A percentile compares a stretch with the other conserved stretches of the same genome.
phyloP scores from a whole-genome alignment of 805 yeast species.

The Candida dendrica region DNA sequence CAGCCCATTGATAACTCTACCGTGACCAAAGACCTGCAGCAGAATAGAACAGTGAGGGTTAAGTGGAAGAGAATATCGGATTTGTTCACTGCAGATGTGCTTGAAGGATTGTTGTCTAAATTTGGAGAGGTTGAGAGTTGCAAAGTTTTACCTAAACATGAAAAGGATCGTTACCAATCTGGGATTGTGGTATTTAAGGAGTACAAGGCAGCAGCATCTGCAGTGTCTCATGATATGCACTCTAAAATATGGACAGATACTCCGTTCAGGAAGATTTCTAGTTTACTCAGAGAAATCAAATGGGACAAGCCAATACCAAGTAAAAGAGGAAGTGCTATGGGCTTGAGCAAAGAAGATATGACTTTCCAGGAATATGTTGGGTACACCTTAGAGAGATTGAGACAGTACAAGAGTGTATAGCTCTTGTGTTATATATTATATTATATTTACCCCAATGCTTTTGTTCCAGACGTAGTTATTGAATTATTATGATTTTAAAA shows the following conservation, averaged over 20 bases:
- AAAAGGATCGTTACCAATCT: constrained; percentile 9
- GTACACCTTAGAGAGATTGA: background rate
- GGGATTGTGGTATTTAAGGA: constrained; percentile 10
- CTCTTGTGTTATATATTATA: too few relatives aligned
- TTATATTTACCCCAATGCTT: too few relatives aligned
- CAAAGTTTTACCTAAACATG: constrained; percentile 7
- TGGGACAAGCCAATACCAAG: constrained; percentile 4
- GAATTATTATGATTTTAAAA: too few relatives aligned
- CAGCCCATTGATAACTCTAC: background rate
- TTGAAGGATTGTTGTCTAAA: constrained; percentile 15
- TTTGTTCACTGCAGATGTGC: constrained; percentile 13
- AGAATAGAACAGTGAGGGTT: constrained; percentile 10
- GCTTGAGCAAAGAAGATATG: constrained; percentile 5
- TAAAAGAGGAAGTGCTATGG: background rate
- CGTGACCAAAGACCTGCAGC: background rate
- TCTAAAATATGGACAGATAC: constrained; percentile 15
- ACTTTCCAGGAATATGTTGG: constrained; percentile 2
- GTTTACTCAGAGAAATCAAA: constrained; percentile 14
- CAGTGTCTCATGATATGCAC: constrained; percentile 9
- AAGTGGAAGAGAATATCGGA: constrained; percentile 17
- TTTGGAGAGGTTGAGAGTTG: constrained; percentile 15
- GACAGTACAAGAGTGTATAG: background rate
- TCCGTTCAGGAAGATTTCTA: constrained; percentile 13
- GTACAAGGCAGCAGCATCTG: constrained; percentile 6
- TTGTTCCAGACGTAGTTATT: too few relatives aligned